phyloP scores from a whole-genome alignment of 345 rosid species.

The Rhizophora apiculata region DNA sequence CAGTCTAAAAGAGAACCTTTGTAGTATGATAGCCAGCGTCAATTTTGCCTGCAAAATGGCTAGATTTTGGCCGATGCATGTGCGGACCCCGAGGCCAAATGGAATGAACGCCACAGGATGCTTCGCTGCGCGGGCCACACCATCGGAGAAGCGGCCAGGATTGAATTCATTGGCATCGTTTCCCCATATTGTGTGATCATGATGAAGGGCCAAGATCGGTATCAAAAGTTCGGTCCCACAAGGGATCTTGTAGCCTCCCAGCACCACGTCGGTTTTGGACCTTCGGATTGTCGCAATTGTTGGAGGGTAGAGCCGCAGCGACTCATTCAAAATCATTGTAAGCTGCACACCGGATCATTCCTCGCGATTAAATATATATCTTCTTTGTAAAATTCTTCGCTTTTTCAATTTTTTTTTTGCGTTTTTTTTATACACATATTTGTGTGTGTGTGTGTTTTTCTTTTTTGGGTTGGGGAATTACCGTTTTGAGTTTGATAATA shows the following conservation, averaged over 20 bases:
- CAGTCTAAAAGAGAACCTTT: slow-evolving; percentile 34
- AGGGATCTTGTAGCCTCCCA: slow-evolving; percentile 50
- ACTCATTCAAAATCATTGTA: slow-evolving; percentile 57
- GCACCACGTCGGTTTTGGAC: slow-evolving; percentile 43
- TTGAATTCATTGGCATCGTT: slow-evolving; percentile 63
- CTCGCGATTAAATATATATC: not conserved
- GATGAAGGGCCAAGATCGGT: slow-evolving; percentile 49
- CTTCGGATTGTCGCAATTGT: slow-evolving; percentile 30
- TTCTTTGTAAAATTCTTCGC: no score
- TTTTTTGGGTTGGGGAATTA: not conserved
- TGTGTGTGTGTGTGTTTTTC: not conserved
- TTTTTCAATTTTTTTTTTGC: no score
- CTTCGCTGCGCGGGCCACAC: slow-evolving; percentile 60
- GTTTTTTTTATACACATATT: not conserved
- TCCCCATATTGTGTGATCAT: slow-evolving; percentile 55
- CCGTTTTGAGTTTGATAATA: slow-evolving; percentile 39
- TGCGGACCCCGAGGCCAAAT: slow-evolving; percentile 59
- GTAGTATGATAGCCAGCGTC: slow-evolving; percentile 33
- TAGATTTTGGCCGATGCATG: slow-evolving; percentile 66
- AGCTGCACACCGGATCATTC: slow-evolving; percentile 30
- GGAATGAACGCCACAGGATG: slow-evolving; percentile 54
- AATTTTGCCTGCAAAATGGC: slow-evolving; percentile 59
- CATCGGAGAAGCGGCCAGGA: slow-evolving; percentile 57
- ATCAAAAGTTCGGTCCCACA: slow-evolving; percentile 41
- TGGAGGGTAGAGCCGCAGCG: slow-evolving; percentile 63